These are phyloP conservation scores for Ziziphus jujuba DNA, from an alignment of 306 rosid species.

Conservation along the genomic window DNA sequence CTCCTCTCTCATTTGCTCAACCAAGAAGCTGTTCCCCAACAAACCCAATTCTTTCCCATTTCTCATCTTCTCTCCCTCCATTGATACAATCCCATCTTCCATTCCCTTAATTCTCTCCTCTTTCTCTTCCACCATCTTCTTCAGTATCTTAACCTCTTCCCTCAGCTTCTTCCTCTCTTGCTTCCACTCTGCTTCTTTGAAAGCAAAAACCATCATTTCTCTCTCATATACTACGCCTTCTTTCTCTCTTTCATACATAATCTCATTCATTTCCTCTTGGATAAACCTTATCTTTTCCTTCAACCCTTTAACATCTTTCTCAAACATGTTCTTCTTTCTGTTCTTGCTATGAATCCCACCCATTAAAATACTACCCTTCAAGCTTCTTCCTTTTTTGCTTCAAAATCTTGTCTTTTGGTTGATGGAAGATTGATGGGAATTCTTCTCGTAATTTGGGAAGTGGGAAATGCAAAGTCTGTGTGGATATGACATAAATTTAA, in stretches of 20 bases:
- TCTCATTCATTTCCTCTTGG: slow-evolving; percentile 60
- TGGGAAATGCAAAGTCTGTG: too few species aligned
- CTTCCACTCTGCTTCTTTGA: slow-evolving; percentile 88
- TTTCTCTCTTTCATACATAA: slow-evolving; percentile 59
- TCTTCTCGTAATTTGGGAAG: slow-evolving; percentile 22
- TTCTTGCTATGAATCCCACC: slow-evolving; percentile 56
- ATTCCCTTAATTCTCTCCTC: slow-evolving; percentile 53
- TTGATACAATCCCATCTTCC: slow-evolving; percentile 21
- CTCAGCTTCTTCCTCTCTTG: slow-evolving; percentile 70
- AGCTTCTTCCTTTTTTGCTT: too few species aligned
- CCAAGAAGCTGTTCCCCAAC: slow-evolving; percentile 48
- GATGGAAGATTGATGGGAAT: not conserved
- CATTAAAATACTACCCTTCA: slow-evolving; percentile 24
- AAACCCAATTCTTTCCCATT: slow-evolving; percentile 48
- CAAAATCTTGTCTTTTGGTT: not conserved
- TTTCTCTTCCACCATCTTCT: slow-evolving; percentile 57
- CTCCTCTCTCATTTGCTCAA: slow-evolving; percentile 71
- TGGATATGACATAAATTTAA: slow-evolving; percentile 18
- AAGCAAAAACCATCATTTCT: slow-evolving; percentile 67
- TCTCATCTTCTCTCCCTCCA: not conserved
- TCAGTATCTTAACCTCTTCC: slow-evolving; percentile 70
- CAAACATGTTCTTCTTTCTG: slow-evolving; percentile 23
- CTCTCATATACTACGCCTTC: slow-evolving; percentile 56
- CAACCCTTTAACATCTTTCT: slow-evolving; percentile 40
- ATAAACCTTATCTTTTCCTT: slow-evolving; percentile 55